Conservation (phyloP, 495 filamentous ascomycete genomes). For the Penicillium desertorum region DNA sequence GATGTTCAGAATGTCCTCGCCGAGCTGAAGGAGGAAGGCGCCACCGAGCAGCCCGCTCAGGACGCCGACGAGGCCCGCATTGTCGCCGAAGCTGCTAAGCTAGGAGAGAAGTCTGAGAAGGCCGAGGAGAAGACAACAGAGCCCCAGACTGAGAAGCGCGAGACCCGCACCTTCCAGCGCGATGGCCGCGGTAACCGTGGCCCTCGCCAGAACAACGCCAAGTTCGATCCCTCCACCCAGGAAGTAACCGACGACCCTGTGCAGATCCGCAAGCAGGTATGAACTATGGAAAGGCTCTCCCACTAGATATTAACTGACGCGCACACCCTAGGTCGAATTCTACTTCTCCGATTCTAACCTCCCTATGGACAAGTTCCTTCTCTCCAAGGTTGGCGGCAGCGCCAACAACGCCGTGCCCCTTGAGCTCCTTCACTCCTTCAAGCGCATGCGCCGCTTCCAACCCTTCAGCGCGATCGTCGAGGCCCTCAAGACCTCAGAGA, state of each 20-base stretch:
- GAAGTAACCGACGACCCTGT: constrained; percentile 68
- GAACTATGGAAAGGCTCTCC: background rate
- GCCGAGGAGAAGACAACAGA: constrained; percentile 33
- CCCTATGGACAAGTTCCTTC: constrained; percentile 81
- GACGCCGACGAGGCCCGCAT: constrained; percentile 47
- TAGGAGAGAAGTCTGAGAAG: constrained; percentile 46
- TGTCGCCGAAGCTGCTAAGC: constrained; percentile 46
- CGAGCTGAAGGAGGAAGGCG: constrained; percentile 44
- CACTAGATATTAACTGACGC: constrained; percentile 1
- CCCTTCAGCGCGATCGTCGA: constrained; percentile 76
- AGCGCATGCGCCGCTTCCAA: constrained; percentile 91
- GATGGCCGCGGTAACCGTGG: constrained; percentile 21
- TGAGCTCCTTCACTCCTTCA: constrained; percentile 75
- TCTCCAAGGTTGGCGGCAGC: constrained; percentile 68
- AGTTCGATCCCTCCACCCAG: constrained; percentile 63
- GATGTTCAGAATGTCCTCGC: constrained; percentile 50
- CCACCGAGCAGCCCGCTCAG: constrained; percentile 31
- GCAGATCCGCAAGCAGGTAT: constrained; percentile 76
- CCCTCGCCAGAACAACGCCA: constrained; percentile 47
- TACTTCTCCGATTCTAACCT: constrained; percentile 96
- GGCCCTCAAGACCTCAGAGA: constrained; percentile 71
- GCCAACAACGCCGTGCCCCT: constrained; percentile 78
- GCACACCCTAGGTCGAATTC: constrained; percentile 75
- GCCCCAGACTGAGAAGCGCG: constrained; percentile 22
- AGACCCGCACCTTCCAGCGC: constrained; percentile 18